Conservation (phyloP, 2,329 filamentous ascomycete genomes). For the Sporothrix pseudoabietina region DNA sequence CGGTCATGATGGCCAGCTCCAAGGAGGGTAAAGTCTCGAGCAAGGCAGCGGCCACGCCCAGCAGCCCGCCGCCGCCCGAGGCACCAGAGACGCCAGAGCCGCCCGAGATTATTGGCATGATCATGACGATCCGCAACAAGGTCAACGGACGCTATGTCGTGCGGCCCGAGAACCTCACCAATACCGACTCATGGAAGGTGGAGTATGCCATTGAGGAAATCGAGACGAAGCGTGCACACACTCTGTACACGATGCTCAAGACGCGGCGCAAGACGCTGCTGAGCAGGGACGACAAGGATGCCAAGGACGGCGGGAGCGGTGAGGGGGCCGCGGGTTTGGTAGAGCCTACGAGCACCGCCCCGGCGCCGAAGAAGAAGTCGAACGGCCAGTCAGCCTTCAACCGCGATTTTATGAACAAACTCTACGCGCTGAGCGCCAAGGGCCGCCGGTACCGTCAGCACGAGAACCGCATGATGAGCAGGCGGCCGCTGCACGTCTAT, state of each 20-base stretch:
- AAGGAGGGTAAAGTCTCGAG: background rate
- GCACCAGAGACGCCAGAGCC: background rate
- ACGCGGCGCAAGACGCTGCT: slow-evolving; percentile 30
- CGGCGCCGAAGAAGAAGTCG: background rate
- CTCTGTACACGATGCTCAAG: slow-evolving; percentile 33
- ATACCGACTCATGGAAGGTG: slow-evolving; percentile 64
- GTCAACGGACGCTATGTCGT: slow-evolving; percentile 66
- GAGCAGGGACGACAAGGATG: slow-evolving; percentile 1
- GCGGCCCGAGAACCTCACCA: slow-evolving; percentile 57
- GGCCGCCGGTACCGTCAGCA: slow-evolving; percentile 39
- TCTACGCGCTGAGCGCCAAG: slow-evolving; percentile 32
- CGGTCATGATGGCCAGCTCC: slow-evolving; percentile 50
- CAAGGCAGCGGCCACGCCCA: slow-evolving; percentile 12
- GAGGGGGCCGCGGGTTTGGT: background rate
- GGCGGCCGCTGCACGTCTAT: slow-evolving; percentile 51
- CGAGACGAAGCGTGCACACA: slow-evolving; percentile 7
- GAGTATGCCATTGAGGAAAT: slow-evolving; percentile 70
- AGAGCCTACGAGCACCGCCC: background rate
- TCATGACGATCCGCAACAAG: slow-evolving; percentile 67
- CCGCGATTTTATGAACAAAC: slow-evolving; percentile 31
- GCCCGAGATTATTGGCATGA: slow-evolving; percentile 64
- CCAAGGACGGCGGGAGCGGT: background rate
- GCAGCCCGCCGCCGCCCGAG: slow-evolving; percentile 3
- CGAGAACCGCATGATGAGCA: slow-evolving; percentile 50
- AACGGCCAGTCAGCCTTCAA: slow-evolving; percentile 29